A percentile compares a stretch with the other conserved stretches of the same genome.
These are phyloP conservation scores for Populus simonii DNA, from an alignment of 345 rosid species.

Conservation along the genomic window DNA sequence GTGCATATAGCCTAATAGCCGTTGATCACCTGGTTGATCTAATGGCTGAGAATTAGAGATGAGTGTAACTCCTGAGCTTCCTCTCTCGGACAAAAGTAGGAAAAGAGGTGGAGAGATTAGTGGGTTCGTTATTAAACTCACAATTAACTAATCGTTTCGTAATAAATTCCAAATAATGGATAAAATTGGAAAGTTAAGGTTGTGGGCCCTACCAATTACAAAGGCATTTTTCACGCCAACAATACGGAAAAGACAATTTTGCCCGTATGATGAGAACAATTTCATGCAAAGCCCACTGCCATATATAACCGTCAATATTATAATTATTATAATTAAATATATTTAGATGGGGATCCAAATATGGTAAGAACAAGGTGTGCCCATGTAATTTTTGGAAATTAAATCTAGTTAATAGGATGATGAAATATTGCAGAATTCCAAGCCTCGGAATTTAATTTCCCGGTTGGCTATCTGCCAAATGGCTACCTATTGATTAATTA, in stretches of 20 bases:
- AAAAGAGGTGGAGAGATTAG: slow-evolving; percentile 40
- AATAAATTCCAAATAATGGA: neutral
- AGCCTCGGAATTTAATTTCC: slow-evolving; percentile 12
- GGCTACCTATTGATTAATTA: neutral
- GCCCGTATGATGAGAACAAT: neutral
- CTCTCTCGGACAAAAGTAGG: slow-evolving; percentile 29
- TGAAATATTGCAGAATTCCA: slow-evolving; percentile 12
- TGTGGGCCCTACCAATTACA: neutral
- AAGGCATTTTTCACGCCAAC: neutral
- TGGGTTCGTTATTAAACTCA: slow-evolving; percentile 36
- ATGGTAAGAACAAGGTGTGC: neutral
- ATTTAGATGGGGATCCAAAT: neutral
- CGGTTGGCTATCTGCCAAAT: neutral
- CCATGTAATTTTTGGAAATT: slow-evolving; percentile 2
- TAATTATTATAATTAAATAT: neutral
- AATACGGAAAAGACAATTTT: neutral
- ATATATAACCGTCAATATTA: neutral
- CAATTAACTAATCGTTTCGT: slow-evolving; percentile 21
- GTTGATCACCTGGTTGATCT: slow-evolving; percentile 37
- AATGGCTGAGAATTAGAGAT: slow-evolving; percentile 33
- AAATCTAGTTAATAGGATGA: slow-evolving; percentile 13
- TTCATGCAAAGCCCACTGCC: neutral
- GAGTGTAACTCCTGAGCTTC: slow-evolving; percentile 59
- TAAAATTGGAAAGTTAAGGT: slow-evolving; percentile 15
- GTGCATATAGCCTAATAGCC: slow-evolving; percentile 29